A percentile compares a stretch with the other conserved stretches of the same genome.
These are phyloP conservation scores for Poterioochromonas sp. DNA, from an alignment of 352 stramenopile species.

Conservation along the genomic window DNA sequence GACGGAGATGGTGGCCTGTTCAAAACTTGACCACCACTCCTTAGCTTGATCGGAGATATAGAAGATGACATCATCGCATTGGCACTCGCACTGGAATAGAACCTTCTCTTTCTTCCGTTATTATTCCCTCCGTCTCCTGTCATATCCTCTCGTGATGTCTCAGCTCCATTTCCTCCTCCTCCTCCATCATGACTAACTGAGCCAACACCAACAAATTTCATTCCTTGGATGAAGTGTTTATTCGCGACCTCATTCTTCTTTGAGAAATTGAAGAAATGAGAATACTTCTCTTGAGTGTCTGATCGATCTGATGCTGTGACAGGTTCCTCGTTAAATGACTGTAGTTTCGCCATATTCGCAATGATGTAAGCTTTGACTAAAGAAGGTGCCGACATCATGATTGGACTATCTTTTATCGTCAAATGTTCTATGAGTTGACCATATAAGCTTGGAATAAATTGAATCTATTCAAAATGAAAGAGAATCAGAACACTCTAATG, in stretches of 20 bases:
- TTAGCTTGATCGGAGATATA: background rate
- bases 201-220: background rate
- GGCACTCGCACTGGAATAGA: background rate
- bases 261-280: background rate
- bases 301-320: background rate
- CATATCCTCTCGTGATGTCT: background rate
- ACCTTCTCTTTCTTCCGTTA: background rate
- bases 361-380: background rate
- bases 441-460: background rate
- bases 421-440: conserved; percentile 3
- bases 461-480: background rate
- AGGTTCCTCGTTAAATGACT: background rate
- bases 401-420: background rate
- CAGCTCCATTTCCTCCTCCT: background rate
- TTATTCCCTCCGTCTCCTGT: background rate
- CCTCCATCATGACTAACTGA: background rate
- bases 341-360: background rate
- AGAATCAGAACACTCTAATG: background rate
- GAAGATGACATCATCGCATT: background rate
- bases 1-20: background rate
- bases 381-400: background rate
- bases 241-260: background rate
- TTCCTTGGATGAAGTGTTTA: background rate
- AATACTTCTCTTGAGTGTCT: background rate
- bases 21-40: background rate